phyloP scores from a whole-genome alignment of 106 monocot genomes.

The Narthecium ossifragum region DNA sequence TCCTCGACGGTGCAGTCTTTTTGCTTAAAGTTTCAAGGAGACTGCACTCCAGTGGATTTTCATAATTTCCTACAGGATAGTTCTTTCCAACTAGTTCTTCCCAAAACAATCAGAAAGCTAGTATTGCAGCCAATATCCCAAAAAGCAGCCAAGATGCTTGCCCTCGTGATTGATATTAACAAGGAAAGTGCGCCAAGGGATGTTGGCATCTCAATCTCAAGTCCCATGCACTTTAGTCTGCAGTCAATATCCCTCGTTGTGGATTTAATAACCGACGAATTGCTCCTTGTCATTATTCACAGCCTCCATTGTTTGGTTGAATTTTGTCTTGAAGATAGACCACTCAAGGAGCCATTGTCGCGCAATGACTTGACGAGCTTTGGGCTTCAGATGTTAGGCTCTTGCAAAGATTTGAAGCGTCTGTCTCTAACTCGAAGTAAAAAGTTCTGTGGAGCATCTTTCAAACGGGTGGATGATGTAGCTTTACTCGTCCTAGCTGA shows the following conservation, averaged over 20 bases:
- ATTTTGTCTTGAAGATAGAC: conserved; percentile 72
- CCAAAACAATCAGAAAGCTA: conserved; percentile 40
- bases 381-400: conserved; percentile 53
- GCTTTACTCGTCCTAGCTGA: conserved; percentile 66
- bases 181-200: background rate
- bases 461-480: conserved; percentile 68
- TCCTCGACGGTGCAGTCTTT: conserved; percentile 48
- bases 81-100: conserved; percentile 12
- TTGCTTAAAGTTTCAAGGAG: conserved; percentile 41
- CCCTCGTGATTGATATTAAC: background rate
- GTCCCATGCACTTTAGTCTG: conserved; percentile 10
- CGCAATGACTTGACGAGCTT: conserved; percentile 51
- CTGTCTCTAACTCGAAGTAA: conserved; percentile 57
- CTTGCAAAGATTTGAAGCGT: conserved; percentile 29
- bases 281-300: conserved; percentile 28
- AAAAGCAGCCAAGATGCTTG: conserved; percentile 16
- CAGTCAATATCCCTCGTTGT: conserved; percentile 68
- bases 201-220: background rate
- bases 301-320: conserved; percentile 44
- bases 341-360: conserved; percentile 19
- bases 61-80: background rate
- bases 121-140: conserved; percentile 48
- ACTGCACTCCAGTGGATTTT: background rate
- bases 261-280: conserved; percentile 53
- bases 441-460: conserved; percentile 24